Evolutionary conservation across 257 asterid genomes (phyloP).

Genomic region (Haberlea rhodopensis): DNA sequence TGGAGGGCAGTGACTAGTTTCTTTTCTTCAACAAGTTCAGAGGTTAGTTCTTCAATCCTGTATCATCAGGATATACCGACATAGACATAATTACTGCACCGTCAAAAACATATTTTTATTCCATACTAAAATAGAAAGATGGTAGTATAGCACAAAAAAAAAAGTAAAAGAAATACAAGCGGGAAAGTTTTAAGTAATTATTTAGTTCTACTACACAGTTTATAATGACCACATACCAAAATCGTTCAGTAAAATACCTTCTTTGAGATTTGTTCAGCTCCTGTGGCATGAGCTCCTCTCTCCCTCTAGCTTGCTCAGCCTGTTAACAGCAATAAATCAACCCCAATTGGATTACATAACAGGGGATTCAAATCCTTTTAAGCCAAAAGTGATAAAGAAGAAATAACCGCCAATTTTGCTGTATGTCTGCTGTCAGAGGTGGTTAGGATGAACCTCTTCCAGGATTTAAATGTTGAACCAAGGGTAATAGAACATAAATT

Average conservation of each 20-base stretch:
- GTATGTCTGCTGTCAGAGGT: slow-evolving; percentile 14
- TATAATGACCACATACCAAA: slow-evolving; percentile 3
- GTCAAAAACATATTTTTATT: background rate
- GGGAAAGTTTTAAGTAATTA: background rate
- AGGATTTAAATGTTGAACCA: slow-evolving; percentile 18
- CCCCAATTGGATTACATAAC: slow-evolving; percentile 6
- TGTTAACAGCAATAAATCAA: slow-evolving; percentile 30
- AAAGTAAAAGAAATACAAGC: slow-evolving; percentile 15
- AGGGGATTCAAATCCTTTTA: background rate
- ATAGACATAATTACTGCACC: background rate
- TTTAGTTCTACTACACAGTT: background rate
- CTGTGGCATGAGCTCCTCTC: slow-evolving; percentile 60
- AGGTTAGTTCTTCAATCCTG: slow-evolving; percentile 75
- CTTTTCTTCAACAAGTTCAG: slow-evolving; percentile 64
- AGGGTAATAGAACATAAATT: slow-evolving; percentile 2
- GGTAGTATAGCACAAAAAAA: slow-evolving; percentile 19
- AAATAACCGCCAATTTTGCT: slow-evolving; percentile 19
- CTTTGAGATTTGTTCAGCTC: slow-evolving; percentile 51
- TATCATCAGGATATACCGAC: slow-evolving; percentile 22
- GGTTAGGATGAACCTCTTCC: slow-evolving; percentile 9
- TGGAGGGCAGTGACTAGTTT: slow-evolving; percentile 38
- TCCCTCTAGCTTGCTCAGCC: slow-evolving; percentile 91
- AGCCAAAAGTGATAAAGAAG: slow-evolving; percentile 18
- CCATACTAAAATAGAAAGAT: slow-evolving; percentile 14
- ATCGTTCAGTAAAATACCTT: slow-evolving; percentile 42